A percentile compares a stretch with the other conserved stretches of the same genome.
Evolutionary conservation across 148 eudicot genomes (phyloP).

Genomic region (Rhododendron molle): DNA sequence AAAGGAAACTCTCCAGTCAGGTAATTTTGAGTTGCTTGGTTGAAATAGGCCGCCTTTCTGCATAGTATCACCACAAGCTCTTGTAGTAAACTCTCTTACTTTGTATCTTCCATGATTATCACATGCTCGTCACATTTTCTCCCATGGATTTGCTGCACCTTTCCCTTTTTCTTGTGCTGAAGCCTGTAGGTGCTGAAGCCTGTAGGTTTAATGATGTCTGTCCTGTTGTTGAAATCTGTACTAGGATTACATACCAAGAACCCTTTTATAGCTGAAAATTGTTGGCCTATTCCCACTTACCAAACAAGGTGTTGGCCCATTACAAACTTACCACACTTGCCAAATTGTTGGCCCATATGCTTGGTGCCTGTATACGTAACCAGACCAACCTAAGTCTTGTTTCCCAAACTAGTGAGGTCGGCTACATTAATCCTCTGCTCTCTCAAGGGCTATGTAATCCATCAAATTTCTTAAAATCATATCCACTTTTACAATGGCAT

Average conservation of each 20-base stretch:
- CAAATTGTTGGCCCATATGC: neutral
- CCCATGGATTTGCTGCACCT: neutral
- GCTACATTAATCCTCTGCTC: neutral
- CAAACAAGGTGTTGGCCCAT: neutral
- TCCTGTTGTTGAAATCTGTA: neutral
- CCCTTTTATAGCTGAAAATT: neutral
- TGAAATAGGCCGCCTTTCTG: neutral
- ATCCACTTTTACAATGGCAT: neutral
- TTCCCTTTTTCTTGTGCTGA: neutral
- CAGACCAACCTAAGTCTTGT: neutral
- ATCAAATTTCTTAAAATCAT: neutral
- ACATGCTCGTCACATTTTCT: neutral
- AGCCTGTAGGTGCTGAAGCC: neutral
- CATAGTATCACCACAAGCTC: neutral
- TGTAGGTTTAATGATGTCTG: neutral
- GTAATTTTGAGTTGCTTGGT: conserved; percentile 12
- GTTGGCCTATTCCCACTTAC: neutral
- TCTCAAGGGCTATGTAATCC: neutral
- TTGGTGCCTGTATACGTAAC: neutral
- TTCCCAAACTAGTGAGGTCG: neutral
- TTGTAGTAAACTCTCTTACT: neutral
- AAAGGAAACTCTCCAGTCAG: conserved; percentile 45
- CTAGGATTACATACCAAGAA: neutral
- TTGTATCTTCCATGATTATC: conserved; percentile 2
- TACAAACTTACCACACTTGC: neutral